Evolutionary conservation across 345 rosid genomes (phyloP).

Genomic region (Pelargonium nanum): DNA sequence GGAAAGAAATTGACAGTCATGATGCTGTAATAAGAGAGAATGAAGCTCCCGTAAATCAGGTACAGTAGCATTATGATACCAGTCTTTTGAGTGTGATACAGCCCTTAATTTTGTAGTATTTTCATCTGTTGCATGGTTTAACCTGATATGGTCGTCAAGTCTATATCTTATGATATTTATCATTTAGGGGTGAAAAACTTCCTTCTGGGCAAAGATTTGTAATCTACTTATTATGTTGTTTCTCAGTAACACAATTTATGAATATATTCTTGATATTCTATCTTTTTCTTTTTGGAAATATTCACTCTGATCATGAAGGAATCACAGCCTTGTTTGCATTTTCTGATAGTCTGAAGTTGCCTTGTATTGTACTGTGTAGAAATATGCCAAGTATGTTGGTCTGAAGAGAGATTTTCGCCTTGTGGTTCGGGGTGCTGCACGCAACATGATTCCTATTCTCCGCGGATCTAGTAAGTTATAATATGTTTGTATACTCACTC

Average conservation of each 20-base stretch:
- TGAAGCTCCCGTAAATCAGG: conserved; percentile 94
- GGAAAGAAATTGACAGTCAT: conserved; percentile 86
- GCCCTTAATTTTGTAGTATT: not conserved
- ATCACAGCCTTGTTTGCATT: conserved; percentile 4
- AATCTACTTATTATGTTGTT: not conserved
- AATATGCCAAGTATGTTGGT: conserved; percentile 83
- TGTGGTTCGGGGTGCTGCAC: conserved; percentile 94
- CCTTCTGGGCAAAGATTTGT: not conserved
- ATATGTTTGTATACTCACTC: conserved; percentile 7
- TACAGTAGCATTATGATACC: conserved; percentile 11
- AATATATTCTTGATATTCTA: no score
- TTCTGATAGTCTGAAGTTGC: not conserved
- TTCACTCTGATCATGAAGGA: not conserved
- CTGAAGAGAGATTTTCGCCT: conserved; percentile 90
- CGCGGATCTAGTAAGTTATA: conserved; percentile 58
- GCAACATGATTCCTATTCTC: conserved; percentile 79
- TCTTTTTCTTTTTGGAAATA: not conserved
- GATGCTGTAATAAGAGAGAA: conserved; percentile 90
- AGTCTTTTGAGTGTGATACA: not conserved
- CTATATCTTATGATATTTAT: not conserved
- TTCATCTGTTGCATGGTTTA: not conserved
- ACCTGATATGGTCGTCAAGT: not conserved
- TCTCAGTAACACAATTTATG: not conserved
- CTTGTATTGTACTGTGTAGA: conserved; percentile 31
- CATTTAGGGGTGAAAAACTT: not conserved